Evolutionary conservation across 768 basidiomycete genomes (phyloP), one percentile per base, ranked within the genome.

Genomic region (Cystobasidium tubakii): DNA sequence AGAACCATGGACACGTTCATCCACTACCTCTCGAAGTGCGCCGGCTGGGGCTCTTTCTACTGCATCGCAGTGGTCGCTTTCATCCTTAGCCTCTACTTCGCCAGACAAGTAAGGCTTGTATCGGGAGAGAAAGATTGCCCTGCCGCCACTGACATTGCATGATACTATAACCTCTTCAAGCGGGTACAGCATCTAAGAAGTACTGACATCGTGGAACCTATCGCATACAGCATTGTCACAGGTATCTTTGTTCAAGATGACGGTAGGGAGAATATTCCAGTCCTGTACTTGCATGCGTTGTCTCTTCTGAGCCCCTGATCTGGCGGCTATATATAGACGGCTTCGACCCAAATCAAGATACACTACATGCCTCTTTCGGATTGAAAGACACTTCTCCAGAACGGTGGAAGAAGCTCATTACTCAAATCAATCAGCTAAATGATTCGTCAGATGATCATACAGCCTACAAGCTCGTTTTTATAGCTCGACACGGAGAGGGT

Each of bases 401-500:
- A 1, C 54, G 69, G 21, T 71, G 69, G 69, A 27, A 3, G 2
- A 62, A 71, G 33, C 69, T 71, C 1, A 57, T 36, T 1, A 33
- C 3, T 29, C 23, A 39, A 10, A 71, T 71, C n/a, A 36, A 71
- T 19, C 3, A 23, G 21, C 55, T 55, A 2, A 71, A 71, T 74
- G 57, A 33, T 3, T 50, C 75, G 1, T 66, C 77, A 3, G 79
- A 79, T 33, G 31, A 54, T 1, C 29, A 66, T 15, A 80, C 79
- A 4, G 42, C 73, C 3, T 79, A 79, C 76, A 81, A 81, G 73
- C 78, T 81, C 2, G 34, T 80, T 23, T 79, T 39, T 44, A 13
- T 78, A 9, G 77, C 74, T 1, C 44, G 78, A 46, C 80, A 81
- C 42, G 80, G 80, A 15, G 74, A 81, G 65, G 80, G 80, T 9